These are phyloP conservation scores for Trichoderma guizhouense DNA, from an alignment of 2,329 filamentous ascomycete genomes.

Conservation along the genomic window DNA sequence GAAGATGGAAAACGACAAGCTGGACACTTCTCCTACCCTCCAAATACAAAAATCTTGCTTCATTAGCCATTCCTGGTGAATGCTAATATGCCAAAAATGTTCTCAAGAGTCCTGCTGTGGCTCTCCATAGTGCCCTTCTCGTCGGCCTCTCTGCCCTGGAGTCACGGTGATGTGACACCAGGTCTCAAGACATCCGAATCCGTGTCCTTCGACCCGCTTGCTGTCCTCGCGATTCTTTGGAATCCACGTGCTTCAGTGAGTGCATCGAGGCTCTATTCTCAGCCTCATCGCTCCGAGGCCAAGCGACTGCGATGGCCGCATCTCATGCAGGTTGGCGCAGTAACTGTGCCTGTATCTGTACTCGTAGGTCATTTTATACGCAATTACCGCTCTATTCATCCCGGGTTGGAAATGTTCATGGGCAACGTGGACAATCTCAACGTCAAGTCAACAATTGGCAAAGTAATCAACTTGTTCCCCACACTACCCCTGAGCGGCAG, in stretches of 20 bases:
- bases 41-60: neutral
- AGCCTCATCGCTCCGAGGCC: neutral
- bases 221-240: neutral
- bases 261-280: neutral
- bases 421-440: neutral
- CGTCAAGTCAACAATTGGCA: neutral
- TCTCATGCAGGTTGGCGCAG: neutral
- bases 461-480: neutral
- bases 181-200: neutral
- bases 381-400: neutral
- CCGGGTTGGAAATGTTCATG: neutral
- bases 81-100: neutral
- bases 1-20: neutral
- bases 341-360: neutral
- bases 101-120: neutral
- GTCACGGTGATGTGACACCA: neutral
- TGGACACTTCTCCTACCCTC: neutral
- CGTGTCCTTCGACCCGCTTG: neutral
- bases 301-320: neutral
- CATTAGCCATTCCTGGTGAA: neutral
- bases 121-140: neutral
- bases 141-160: neutral
- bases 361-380: neutral
- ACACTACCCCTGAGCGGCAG: neutral
- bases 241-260: neutral